Conservation (phyloP, 2,329 filamentous ascomycete species). For the Aspergillus sojae region DNA sequence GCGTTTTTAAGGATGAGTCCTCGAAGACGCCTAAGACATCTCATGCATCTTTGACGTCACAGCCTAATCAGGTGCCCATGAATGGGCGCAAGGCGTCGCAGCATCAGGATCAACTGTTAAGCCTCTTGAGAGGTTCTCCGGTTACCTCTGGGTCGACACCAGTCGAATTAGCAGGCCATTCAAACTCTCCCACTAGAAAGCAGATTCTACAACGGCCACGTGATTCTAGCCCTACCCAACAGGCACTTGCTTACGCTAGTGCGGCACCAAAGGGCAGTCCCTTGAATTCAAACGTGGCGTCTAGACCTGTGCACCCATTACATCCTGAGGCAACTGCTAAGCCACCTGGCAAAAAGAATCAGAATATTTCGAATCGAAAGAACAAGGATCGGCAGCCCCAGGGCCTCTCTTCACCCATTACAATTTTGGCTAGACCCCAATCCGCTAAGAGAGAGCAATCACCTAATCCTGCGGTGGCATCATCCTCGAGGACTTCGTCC, state of each 20-base stretch:
- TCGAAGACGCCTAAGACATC: slow-evolving; percentile 29
- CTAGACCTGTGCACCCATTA: slow-evolving; percentile 43
- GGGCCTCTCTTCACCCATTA: slow-evolving; percentile 37
- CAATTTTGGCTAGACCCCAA: slow-evolving; percentile 41
- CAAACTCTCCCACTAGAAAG: slow-evolving; percentile 37
- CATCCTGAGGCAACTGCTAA: slow-evolving; percentile 40
- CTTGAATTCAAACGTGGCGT: slow-evolving; percentile 43
- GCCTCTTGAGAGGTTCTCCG: slow-evolving; percentile 34
- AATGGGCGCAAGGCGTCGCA: slow-evolving; percentile 31
- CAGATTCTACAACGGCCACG: slow-evolving; percentile 38
- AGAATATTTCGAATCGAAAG: slow-evolving; percentile 27
- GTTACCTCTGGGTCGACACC: slow-evolving; percentile 33
- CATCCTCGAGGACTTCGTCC: slow-evolving; percentile 13
- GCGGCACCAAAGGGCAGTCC: slow-evolving; percentile 18
- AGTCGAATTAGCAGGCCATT: slow-evolving; percentile 50
- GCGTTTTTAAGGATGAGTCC: slow-evolving; percentile 55
- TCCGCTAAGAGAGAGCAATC: slow-evolving; percentile 31
- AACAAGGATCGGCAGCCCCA: slow-evolving; percentile 25
- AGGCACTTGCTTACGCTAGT: slow-evolving; percentile 17
- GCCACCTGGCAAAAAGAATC: slow-evolving; percentile 26
- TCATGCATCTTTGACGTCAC: slow-evolving; percentile 22
- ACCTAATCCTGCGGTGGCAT: slow-evolving; percentile 8
- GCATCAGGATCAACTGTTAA: slow-evolving; percentile 42
- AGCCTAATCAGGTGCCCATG: slow-evolving; percentile 15
- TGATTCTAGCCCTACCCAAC: slow-evolving; percentile 16